Conservation (phyloP, 202 grass and related monocot genomes). For the Elaeis oleifera region DNA sequence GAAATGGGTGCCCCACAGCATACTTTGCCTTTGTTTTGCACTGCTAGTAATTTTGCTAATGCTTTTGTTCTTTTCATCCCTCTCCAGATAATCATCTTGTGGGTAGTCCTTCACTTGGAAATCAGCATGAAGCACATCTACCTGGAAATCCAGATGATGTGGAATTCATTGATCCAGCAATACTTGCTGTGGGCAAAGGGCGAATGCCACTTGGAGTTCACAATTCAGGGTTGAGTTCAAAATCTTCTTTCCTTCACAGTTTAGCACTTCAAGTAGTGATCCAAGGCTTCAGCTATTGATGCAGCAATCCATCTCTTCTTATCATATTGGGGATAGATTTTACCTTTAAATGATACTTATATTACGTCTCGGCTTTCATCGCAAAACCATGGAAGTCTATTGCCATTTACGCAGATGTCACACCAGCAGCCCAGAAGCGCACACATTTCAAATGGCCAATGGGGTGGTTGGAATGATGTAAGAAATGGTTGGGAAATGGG, state of each 20-base stretch:
- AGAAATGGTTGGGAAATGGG: constrained; percentile 38
- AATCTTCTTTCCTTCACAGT: constrained; percentile 45
- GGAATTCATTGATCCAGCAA: constrained; percentile 93
- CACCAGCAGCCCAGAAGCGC: constrained; percentile 51
- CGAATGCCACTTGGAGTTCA: constrained; percentile 45
- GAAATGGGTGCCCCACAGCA: no score
- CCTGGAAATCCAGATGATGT: constrained; percentile 51
- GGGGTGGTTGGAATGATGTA: constrained; percentile 73
- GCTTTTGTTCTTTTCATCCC: not conserved
- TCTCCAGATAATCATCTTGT: constrained; percentile 41
- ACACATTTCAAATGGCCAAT: constrained; percentile 55
- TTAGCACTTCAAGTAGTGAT: constrained; percentile 48
- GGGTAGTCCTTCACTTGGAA: constrained; percentile 43
- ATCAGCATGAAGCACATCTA: constrained; percentile 55
- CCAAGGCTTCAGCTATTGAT: constrained; percentile 61
- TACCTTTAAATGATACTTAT: constrained; percentile 57
- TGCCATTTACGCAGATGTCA: constrained; percentile 44
- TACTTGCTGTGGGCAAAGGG: constrained; percentile 83
- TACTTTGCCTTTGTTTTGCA: no score
- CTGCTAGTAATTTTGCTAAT: constrained; percentile 9
- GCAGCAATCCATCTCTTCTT: constrained; percentile 59
- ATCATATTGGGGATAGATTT: constrained; percentile 51
- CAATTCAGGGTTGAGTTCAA: constrained; percentile 56
- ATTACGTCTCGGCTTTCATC: constrained; percentile 48
- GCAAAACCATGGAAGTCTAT: constrained; percentile 44